A percentile compares a stretch with the other conserved stretches of the same genome.
Conservation (phyloP, 257 asterid genomes). For the Prunella vulgaris region DNA sequence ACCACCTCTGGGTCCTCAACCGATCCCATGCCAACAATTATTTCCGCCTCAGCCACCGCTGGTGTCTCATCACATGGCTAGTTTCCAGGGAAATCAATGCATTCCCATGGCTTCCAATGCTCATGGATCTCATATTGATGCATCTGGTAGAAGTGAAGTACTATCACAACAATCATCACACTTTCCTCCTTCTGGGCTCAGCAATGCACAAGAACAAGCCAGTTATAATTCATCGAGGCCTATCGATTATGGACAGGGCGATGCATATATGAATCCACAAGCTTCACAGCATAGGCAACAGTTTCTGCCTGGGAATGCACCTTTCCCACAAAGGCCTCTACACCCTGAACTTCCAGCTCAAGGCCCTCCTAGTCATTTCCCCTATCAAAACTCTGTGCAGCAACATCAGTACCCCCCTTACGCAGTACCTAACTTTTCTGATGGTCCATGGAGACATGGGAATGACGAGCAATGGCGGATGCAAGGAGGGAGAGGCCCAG, state of each 20-base stretch:
- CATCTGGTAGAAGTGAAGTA: slow-evolving; percentile 45
- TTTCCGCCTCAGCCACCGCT: slow-evolving; percentile 45
- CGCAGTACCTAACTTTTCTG: slow-evolving; percentile 34
- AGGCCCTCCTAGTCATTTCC: slow-evolving; percentile 27
- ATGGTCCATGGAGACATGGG: slow-evolving; percentile 33
- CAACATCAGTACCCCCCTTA: slow-evolving; percentile 35
- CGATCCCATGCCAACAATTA: slow-evolving; percentile 44
- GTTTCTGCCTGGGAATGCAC: slow-evolving; percentile 44
- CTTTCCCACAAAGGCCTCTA: slow-evolving; percentile 63
- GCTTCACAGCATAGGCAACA: slow-evolving; percentile 50
- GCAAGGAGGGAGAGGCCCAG: slow-evolving; percentile 37
- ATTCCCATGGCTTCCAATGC: slow-evolving; percentile 33
- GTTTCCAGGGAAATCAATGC: slow-evolving; percentile 54
- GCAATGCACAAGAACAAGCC: slow-evolving; percentile 16
- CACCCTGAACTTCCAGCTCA: background rate
- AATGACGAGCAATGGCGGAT: slow-evolving; percentile 35
- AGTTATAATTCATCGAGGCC: slow-evolving; percentile 51
- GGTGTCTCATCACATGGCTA: slow-evolving; percentile 35
- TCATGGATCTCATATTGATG: slow-evolving; percentile 43
- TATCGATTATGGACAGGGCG: slow-evolving; percentile 50
- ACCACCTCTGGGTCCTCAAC: slow-evolving; percentile 22
- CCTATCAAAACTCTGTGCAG: slow-evolving; percentile 36
- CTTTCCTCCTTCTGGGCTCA: slow-evolving; percentile 50
- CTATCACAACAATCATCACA: slow-evolving; percentile 48
- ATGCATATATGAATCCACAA: slow-evolving; percentile 46